Evolutionary conservation across 305 asterid species (phyloP), one percentile per base, ranked within the genome.

Genomic region (Fraxinus angustifolia): DNA sequence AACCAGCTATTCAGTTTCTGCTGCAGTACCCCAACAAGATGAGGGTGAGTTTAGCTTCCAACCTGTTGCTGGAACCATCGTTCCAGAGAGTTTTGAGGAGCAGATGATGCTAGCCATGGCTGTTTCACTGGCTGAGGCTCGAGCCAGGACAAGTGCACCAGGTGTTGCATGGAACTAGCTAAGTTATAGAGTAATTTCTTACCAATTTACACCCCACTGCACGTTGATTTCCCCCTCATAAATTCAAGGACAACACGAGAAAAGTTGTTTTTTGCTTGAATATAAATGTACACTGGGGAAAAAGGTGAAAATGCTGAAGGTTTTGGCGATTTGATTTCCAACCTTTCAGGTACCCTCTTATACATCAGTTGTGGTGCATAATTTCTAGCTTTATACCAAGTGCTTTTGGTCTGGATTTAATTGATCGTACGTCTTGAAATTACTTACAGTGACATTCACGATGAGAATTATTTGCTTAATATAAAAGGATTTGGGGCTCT

Each of bases 91-190:
- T 78, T 62, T 62, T 80, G 99, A 96, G 92, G 99, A 96, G 89
- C 99, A 96, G 87, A 91, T 96, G 95, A 94, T 96, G 99, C 87
- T 96, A 58, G 97, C 99, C 83, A 96, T 96, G 98, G 97, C 98
- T 75, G 96, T 96, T 78, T 96, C 99, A 16, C 88, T 96, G 81
- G 97, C 98, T 4, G 99, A 96, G 84, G 26, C 26, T 23, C 26
- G 26, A 23, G 26, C 26, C 26, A 23, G 26, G 26, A 84, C 88
- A 36, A 90, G 36, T 81, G 62, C 93, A 17, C 91, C 92, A 0
- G 96, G 94, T 38, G 91, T 93, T 73, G 90, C 95, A 50, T 94
- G 99, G 97, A 93, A 89, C 65, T 94, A 92, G 90, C 86, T 58
- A 21, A 62, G 87, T 84, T 78, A 71, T 68, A 6, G 56, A 77